Percentiles rank a stretch among this genome's conserved stretches.
Conservation (phyloP, 805 yeast species). For the Metschnikowia hibisci region DNA sequence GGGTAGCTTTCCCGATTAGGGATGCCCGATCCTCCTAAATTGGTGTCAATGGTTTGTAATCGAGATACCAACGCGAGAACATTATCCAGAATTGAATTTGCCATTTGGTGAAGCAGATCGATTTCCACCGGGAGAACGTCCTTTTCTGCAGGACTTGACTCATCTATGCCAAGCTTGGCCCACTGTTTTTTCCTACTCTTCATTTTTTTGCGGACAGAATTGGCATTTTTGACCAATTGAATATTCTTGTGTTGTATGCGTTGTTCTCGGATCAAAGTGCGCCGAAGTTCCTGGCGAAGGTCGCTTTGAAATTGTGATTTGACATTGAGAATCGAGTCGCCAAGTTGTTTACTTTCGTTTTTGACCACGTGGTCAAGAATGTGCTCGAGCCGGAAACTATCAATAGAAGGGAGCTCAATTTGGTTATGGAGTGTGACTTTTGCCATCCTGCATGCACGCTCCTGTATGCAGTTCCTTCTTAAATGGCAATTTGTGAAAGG, state of each 20-base stretch:
- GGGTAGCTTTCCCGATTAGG: conserved; percentile 11
- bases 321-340: conserved; percentile 25
- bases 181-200: background rate
- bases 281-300: conserved; percentile 31
- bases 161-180: background rate
- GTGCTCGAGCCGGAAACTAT: conserved; percentile 28
- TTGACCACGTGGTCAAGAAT: conserved; percentile 25
- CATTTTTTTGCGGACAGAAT: background rate
- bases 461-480: no score
- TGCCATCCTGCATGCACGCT: background rate
- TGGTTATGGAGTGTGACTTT: conserved; percentile 12
- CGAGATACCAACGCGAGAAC: conserved; percentile 7
- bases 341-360: conserved; percentile 29
- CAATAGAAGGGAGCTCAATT: conserved; percentile 18
- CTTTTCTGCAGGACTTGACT: background rate
- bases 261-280: conserved; percentile 35
- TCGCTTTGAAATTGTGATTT: conserved; percentile 34
- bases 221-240: conserved; percentile 26
- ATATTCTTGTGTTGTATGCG: conserved; percentile 39
- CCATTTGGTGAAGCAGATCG: background rate
- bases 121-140: background rate
- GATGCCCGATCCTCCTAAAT: conserved; percentile 5
- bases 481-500: no score
- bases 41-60: conserved; percentile 6
- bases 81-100: background rate